Conservation (phyloP, 768 basidiomycete species). For the Multifurca ochricompacta region DNA sequence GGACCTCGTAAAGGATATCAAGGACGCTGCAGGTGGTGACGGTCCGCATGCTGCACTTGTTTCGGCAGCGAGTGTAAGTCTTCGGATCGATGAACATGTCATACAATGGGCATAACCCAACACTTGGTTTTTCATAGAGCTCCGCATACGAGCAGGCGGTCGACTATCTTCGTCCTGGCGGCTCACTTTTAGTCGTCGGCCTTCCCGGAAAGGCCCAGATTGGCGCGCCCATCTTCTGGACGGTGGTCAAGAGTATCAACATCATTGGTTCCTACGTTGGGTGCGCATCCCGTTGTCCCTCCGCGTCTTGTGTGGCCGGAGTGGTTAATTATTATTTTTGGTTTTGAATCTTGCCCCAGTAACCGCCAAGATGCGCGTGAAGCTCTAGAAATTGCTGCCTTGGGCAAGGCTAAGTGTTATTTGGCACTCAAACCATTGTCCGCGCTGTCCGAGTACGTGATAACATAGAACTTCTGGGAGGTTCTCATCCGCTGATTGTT, state of each 20-base stretch:
- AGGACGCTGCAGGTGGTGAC: slow-evolving; percentile 50
- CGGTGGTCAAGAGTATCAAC: slow-evolving; percentile 54
- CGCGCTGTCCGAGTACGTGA: slow-evolving; percentile 46
- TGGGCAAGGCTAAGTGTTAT: slow-evolving; percentile 60
- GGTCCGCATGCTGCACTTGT: slow-evolving; percentile 70
- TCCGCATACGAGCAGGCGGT: slow-evolving; percentile 48
- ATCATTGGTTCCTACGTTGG: slow-evolving; percentile 42
- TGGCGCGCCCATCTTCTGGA: slow-evolving; percentile 62
- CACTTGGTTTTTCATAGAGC: slow-evolving; percentile 16
- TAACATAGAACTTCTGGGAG: neutral
- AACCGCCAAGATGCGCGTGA: slow-evolving; percentile 82
- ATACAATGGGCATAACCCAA: slow-evolving; percentile 24
- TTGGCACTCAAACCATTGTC: slow-evolving; percentile 40
- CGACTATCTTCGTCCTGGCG: slow-evolving; percentile 67
- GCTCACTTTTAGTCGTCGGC: slow-evolving; percentile 73
- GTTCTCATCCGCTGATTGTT: neutral
- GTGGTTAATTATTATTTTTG: neutral
- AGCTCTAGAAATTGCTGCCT: slow-evolving; percentile 66
- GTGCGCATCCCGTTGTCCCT: slow-evolving; percentile 11
- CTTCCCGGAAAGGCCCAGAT: slow-evolving; percentile 52
- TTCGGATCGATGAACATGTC: slow-evolving; percentile 19
- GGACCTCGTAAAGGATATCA: slow-evolving; percentile 59
- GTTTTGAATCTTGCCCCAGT: slow-evolving; percentile 34
- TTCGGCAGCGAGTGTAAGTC: slow-evolving; percentile 43
- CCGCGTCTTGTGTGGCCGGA: too few relatives aligned